phyloP scores from a whole-genome alignment of 2,329 filamentous ascomycete genomes.

The Botryotinia calthae region DNA sequence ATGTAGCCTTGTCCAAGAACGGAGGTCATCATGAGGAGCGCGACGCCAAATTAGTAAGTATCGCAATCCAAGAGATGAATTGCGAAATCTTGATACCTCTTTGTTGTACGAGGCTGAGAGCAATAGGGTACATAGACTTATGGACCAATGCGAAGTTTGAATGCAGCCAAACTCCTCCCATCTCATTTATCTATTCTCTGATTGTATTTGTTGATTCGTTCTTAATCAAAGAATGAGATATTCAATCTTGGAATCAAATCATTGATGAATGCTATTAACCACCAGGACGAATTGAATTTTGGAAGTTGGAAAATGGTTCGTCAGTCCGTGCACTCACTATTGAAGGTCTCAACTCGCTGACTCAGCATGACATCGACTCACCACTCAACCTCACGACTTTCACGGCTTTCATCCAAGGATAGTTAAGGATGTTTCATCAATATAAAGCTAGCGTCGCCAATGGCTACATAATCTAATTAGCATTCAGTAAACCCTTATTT shows the following conservation, averaged over 20 bases:
- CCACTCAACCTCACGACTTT: neutral
- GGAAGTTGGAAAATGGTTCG: too few relatives aligned
- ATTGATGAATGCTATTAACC: neutral
- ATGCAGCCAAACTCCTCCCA: fast-evolving
- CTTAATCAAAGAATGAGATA: neutral
- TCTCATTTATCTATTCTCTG: fast-evolving
- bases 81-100: neutral
- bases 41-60: neutral
- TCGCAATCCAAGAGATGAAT: neutral
- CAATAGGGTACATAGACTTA: neutral
- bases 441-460: neutral
- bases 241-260: neutral
- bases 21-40: neutral
- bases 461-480: neutral
- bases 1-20: neutral
- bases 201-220: neutral
- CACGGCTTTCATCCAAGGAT: neutral
- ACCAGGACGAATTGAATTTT: neutral
- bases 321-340: neutral
- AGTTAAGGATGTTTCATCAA: neutral
- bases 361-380: neutral
- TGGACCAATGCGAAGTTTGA: neutral
- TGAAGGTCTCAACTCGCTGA: neutral
- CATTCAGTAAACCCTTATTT: too few relatives aligned
- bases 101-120: neutral